Base-by-base conservation (phyloP, 2,329 filamentous ascomycete species). In the Lasiodiplodia gonubiensis region DNA sequence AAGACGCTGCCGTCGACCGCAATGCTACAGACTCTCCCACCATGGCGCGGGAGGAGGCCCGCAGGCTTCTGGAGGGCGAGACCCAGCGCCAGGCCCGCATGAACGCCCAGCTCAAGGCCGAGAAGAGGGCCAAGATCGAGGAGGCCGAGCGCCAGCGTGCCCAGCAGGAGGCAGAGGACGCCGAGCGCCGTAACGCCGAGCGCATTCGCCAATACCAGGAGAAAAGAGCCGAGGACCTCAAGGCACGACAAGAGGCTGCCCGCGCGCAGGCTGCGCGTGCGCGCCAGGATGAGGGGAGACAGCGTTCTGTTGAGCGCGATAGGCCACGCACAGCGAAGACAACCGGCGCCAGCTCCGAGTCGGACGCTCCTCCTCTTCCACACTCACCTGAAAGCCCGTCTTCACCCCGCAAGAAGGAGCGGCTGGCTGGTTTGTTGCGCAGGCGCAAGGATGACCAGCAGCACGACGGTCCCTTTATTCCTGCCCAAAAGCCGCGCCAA, bases 351-450 rank as follows among this genome's bases (percentile, higher is more conserved):
- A 21, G 35, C 8, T 46, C 39, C 27, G 65, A 66, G 10, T 52
- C 42, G 12, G 48, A 59, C 27, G 48, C 42, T 33, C 37, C 53
- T 68, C 52, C n/a, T 8, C 49, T 66, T 4, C 37, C 64, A 23
- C 42, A 25, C 18, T 55, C 53, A 2, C 64, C 55, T 6, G 23
- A 53, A 12, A 63, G 57, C 49, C 64, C 64, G 23, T 18, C 25
- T 33, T 59, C 64, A n/a, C 10, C 48, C 16, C 42, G 51, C 54
- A 67, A n/a, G 12, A 54, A 75, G 74, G 18, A 68, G 67, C 37
- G 75, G 70, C 72, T 78, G 30, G 46, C 46, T 67, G 74, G 76
- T 12, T 65, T 79, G 23, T 76, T 79, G 69, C 75, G 74, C 59
- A 71, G 74, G 48, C 73, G 75, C 35, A 79, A 75, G 61, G 75